Conservation (phyloP, 768 basidiomycete species). For the Russula emetica region DNA sequence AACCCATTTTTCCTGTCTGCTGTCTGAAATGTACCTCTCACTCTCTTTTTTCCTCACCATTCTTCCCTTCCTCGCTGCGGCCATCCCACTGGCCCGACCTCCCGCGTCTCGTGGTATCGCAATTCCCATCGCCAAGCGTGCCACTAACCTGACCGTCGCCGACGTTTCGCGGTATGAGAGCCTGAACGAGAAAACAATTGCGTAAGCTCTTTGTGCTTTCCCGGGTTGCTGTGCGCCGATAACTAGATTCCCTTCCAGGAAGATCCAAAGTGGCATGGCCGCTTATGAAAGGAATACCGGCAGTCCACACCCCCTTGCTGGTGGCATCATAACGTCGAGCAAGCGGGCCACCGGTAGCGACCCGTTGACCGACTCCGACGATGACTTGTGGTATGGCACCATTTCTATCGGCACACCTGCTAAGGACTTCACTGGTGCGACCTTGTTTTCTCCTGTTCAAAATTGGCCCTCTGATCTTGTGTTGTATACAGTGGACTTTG, state of each 20-base stretch:
- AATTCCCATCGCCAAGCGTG: constrained; percentile 11
- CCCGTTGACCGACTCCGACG: not conserved
- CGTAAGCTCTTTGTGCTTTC: not conserved
- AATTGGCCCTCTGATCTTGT: constrained; percentile 37
- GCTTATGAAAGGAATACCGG: constrained; percentile 13
- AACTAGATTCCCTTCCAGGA: not conserved
- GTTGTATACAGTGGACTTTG: constrained; percentile 37
- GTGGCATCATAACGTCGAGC: not conserved
- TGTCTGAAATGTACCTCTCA: not conserved
- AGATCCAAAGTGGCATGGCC: constrained; percentile 6
- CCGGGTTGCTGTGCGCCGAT: not conserved
- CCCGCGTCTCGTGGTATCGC: not conserved
- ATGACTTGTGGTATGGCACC: constrained; percentile 16
- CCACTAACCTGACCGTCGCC: not conserved
- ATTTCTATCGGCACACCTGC: constrained; percentile 20
- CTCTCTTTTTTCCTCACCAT: not conserved
- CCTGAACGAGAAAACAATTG: not conserved
- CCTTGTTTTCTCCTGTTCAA: not conserved
- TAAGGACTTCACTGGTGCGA: constrained; percentile 5
- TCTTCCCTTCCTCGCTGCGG: not conserved
- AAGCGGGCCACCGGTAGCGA: not conserved
- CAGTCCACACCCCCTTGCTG: not conserved
- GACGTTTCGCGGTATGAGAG: not conserved
- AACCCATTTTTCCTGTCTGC: not conserved
- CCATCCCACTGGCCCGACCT: not conserved